phyloP scores from a whole-genome alignment of 306 rosid species.

The Sphenostylis stenocarpa region DNA sequence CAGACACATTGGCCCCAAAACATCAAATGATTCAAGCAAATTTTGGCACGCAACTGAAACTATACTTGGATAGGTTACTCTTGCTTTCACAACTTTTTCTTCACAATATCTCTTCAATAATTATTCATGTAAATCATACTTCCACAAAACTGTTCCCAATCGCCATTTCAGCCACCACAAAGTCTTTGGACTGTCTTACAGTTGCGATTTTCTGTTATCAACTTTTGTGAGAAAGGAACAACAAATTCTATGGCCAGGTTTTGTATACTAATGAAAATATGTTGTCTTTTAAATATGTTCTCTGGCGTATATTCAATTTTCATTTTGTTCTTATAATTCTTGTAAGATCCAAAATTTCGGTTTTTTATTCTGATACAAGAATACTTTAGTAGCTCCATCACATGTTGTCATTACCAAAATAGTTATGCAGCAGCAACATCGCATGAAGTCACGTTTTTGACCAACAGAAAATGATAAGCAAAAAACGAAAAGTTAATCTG shows the following conservation, averaged over 20 bases:
- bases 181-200: background rate
- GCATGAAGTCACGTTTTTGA: background rate
- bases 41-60: conserved; percentile 7
- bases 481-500: too few species aligned
- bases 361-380: background rate
- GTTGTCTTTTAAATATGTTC: background rate
- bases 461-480: too few species aligned
- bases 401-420: background rate
- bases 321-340: background rate
- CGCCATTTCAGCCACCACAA: background rate
- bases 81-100: background rate
- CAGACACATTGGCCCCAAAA: conserved; percentile 17
- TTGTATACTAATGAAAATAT: background rate
- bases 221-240: background rate
- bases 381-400: background rate
- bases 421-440: background rate
- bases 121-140: background rate
- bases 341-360: background rate
- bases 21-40: background rate
- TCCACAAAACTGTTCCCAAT: background rate
- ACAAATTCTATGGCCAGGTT: background rate
- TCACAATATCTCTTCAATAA: background rate
- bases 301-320: background rate
- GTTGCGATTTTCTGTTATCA: background rate
- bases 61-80: background rate